These are phyloP conservation scores for Phylloporus scabripes DNA, from an alignment of 768 basidiomycete species.

Conservation along the genomic window DNA sequence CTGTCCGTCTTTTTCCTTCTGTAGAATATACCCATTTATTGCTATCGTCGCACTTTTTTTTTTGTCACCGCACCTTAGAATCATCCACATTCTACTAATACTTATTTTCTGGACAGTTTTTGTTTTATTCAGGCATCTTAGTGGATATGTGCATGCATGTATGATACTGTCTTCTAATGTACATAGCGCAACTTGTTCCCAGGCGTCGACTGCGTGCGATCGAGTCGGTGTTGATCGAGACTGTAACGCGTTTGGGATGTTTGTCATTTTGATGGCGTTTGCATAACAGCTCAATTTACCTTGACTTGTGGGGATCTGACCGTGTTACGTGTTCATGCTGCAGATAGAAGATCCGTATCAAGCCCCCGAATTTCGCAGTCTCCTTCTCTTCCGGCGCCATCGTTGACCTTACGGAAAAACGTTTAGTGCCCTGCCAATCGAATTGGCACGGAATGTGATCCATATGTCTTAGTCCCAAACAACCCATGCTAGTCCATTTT, in stretches of 20 bases:
- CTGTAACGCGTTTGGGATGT: conserved; percentile 12
- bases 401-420: conserved; percentile 10
- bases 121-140: conserved; percentile 31
- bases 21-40: conserved; percentile 36
- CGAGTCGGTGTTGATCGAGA: conserved; percentile 7
- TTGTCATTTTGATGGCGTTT: conserved; percentile 30
- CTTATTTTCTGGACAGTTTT: conserved; percentile 31
- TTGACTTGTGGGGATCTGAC: conserved; percentile 25
- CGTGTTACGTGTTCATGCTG: conserved; percentile 22
- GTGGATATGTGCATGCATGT: conserved; percentile 37
- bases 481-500: conserved; percentile 15
- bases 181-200: conserved; percentile 22
- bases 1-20: not conserved
- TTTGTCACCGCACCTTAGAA: conserved; percentile 21
- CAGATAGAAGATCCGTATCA: not conserved
- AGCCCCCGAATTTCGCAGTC: conserved; percentile 11
- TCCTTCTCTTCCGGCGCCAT: conserved; percentile 11
- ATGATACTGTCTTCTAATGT: conserved; percentile 32
- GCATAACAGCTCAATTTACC: conserved; percentile 29
- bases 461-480: conserved; percentile 8
- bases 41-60: conserved; percentile 22
- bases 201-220: not conserved
- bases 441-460: conserved; percentile 7
- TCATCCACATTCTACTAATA: conserved; percentile 31
- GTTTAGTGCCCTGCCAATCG: conserved; percentile 1